Evolutionary conservation across 306 rosid genomes (phyloP).

Genomic region (Malus sieversii): DNA sequence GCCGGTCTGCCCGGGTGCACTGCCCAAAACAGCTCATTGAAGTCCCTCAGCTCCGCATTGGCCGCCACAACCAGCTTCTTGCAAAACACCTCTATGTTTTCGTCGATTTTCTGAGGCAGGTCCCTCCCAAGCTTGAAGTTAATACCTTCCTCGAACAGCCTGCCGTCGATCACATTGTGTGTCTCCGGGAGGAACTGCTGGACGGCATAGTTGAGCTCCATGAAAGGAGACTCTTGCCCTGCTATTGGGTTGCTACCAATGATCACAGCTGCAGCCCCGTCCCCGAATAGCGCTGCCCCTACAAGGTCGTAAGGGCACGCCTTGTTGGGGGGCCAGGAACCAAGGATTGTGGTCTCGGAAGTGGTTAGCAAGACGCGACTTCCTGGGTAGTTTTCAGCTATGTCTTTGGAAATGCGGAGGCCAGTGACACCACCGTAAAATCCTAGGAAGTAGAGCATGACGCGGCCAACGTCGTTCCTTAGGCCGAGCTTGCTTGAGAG

Average conservation of each 20-base stretch:
- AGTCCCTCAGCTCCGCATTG: constrained; percentile 32
- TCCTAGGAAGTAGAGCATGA: constrained; percentile 87
- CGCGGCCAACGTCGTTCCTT: constrained; percentile 49
- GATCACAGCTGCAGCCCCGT: constrained; percentile 86
- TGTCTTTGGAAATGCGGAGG: constrained; percentile 88
- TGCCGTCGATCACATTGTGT: constrained; percentile 70
- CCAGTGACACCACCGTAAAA: constrained; percentile 94
- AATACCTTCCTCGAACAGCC: constrained; percentile 75
- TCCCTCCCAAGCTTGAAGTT: constrained; percentile 89
- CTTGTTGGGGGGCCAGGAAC: constrained; percentile 78
- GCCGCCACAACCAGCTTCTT: constrained; percentile 39
- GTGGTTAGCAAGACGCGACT: constrained; percentile 67
- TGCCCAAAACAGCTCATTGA: constrained; percentile 84
- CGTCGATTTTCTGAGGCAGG: constrained; percentile 84
- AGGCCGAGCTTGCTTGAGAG: constrained; percentile 70
- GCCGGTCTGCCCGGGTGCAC: constrained; percentile 98
- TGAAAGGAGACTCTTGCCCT: constrained; percentile 61
- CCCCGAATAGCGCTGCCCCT: constrained; percentile 97
- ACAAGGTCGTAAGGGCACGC: constrained; percentile 88
- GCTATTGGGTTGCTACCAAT: constrained; percentile 55
- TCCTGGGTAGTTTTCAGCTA: constrained; percentile 88
- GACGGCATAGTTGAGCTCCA: constrained; percentile 67
- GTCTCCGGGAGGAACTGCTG: constrained; percentile 80
- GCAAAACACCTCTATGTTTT: constrained; percentile 83
- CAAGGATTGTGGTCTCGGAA: constrained; percentile 91